phyloP scores from a whole-genome alignment of 2,329 filamentous ascomycete species.

The Aspergillus costaricaensis region DNA sequence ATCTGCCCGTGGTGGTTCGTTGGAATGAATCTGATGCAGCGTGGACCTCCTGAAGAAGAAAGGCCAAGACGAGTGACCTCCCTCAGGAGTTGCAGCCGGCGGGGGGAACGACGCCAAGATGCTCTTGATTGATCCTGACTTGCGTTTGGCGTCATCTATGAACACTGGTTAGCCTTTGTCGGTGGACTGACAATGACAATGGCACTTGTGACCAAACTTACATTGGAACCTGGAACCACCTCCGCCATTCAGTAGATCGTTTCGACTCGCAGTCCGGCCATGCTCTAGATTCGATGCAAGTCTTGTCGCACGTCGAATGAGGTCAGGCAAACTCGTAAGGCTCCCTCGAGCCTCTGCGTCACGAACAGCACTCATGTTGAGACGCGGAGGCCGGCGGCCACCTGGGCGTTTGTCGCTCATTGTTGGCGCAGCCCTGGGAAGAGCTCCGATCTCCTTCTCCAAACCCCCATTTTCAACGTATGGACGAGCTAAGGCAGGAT shows the following conservation, averaged over 20 bases:
- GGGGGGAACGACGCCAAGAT: conserved; percentile 68
- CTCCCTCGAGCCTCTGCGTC: conserved; percentile 83
- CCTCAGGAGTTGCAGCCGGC: conserved; percentile 55
- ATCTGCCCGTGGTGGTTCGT: conserved; percentile 22
- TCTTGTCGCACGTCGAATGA: conserved; percentile 84
- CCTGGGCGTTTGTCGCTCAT: conserved; percentile 45
- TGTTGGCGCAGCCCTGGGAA: conserved; percentile 33
- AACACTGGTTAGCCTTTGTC: conserved; percentile 3
- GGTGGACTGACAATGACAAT: neutral
- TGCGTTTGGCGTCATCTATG: conserved; percentile 29
- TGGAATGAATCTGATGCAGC: conserved; percentile 34
- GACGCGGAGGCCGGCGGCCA: conserved; percentile 61
- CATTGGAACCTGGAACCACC: conserved; percentile 28
- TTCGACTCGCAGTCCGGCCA: conserved; percentile 66
- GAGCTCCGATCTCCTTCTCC: conserved; percentile 28
- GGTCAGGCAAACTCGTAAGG: conserved; percentile 85
- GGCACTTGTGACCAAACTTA: conserved; percentile 13
- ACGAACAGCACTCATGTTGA: conserved; percentile 80
- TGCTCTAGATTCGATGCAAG: conserved; percentile 86
- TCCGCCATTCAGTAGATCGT: conserved; percentile 47
- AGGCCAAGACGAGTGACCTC: conserved; percentile 39
- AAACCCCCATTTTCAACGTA: conserved; percentile 21
- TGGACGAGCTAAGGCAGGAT: conserved; percentile 6
- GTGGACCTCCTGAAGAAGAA: conserved; percentile 40
- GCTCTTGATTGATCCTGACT: conserved; percentile 61